Evolutionary conservation across 345 rosid genomes (phyloP).

Genomic region (Dimocarpus longan): DNA sequence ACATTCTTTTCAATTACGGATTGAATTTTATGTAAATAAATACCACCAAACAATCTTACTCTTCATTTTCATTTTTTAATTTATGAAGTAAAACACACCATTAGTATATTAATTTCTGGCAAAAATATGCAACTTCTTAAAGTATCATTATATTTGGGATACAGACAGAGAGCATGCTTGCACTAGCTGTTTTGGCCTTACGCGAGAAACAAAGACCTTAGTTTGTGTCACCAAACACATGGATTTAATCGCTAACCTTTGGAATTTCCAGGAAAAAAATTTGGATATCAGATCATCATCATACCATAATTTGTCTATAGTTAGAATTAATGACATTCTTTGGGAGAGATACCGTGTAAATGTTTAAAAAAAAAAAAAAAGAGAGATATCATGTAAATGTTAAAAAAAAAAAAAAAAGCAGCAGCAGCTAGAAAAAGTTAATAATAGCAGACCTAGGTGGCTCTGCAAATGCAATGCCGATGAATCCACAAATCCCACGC

Average conservation of each 20-base stretch:
- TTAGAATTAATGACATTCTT: neutral
- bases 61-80: too few relatives aligned
- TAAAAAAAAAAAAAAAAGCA: neutral
- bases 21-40: too few relatives aligned
- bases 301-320: conserved; percentile 1
- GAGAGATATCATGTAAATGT: too few relatives aligned
- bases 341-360: too few relatives aligned
- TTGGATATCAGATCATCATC: neutral
- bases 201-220: neutral
- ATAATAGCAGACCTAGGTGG: neutral
- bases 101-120: too few relatives aligned
- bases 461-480: conserved; percentile 33
- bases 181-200: neutral
- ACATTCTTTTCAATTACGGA: too few relatives aligned
- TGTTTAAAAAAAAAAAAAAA: neutral
- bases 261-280: neutral
- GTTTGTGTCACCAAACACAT: conserved; percentile 1
- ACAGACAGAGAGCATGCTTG: neutral
- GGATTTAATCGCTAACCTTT: neutral
- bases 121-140: too few relatives aligned
- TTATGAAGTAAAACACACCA: too few relatives aligned
- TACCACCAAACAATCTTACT: too few relatives aligned
- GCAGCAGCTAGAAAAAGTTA: neutral
- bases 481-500: conserved; percentile 26
- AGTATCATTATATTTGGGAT: too few relatives aligned